Base-by-base conservation (phyloP, 192 early-diverging fungal species). In the Kappamyces sp. region DNA sequence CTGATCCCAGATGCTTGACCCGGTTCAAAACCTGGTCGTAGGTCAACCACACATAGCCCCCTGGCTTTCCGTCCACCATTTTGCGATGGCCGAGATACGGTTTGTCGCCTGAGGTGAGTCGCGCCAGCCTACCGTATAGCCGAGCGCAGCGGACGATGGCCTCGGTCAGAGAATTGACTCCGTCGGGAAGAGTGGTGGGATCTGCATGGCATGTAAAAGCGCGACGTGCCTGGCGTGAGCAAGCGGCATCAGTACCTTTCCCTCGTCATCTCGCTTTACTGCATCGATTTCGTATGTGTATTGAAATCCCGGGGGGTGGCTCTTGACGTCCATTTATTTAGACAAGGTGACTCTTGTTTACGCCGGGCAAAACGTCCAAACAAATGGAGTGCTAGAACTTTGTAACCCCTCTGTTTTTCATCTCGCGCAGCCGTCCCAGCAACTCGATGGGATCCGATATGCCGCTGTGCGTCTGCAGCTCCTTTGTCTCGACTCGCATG, bases 141-240 rank as follows among this genome's bases (percentile, higher is more conserved):
- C 71, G 74, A 47, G 81, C 73, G 43, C 88, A 89, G 38, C 79
- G 70, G 39, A 89, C 55, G 64, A 88, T 88, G 72, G 83, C 83
- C 48, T 94, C 90, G 72, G 86, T 85, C 6, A 91, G 71, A 38
- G 86, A 85, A 44, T 75, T 74, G 44, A 85, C 71, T 8, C 64
- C 69, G 3, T 59, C 62, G 31, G 74, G 79, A 60, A 78, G 74
- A 8, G 70, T 69, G 23, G 23, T 23, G 23, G 23, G 23, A 23
- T 23, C 23, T 0, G 23, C 23, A 23, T 23, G 23, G 23, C 23
- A 23, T 23, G 23, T 23, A 23, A 23, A 23, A 23, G 23, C 23
- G 23, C 23, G 23, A 23, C 23, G 23, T 23, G 23, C 23, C 23
- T 23, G 23, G 23, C 23, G 23, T 23, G 23, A 23, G 23, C 23